Base-by-base conservation (phyloP, 2,329 filamentous ascomycete genomes). In the Penicillium aurantiogriseum region DNA sequence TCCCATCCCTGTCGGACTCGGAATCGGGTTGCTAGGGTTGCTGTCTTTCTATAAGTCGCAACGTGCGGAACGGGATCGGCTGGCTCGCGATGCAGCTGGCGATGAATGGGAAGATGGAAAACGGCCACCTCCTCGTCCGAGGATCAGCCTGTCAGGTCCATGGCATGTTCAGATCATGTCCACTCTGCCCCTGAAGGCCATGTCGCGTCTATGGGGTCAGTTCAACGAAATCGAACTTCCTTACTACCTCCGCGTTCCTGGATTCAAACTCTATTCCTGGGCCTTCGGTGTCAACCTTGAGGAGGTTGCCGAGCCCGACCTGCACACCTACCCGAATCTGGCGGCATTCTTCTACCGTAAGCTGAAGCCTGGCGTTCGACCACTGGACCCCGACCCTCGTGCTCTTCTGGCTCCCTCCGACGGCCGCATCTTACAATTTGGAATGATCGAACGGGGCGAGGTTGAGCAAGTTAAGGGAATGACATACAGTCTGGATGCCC, bases 381-480 rank as follows among this genome's bases (percentile, higher is more conserved):
- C 92, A 1, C 81, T 99, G 15, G 91, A 97, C 69, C 85, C 90
- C 2, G 86, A 93, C 65, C 84, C 85, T 1, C 88, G 90, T 69
- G 89, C 91, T 10, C 78, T 99, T 5, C 79, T 97, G 8, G 94
- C 91, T 0, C 95, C 94, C 1, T 86, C 94, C 5, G 94, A 99
- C 73, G 94, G 94, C 46, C 89, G 89, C 62, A 84, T 99, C 45
- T 84, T 99, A 27, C 93, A 97, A 68, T 97, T 92, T 67, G 94
- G 94, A 11, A 87, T 87, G 66, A 97, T 99, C 56, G 89, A 95
- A 69, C 87, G 92, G 68, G 92, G 93, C 47, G 91, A 97, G 70
- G 95, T 99, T 43, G 94, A 99, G 74, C 94, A 99, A 77, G 93
- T 99, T 63, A 99, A 99, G 77, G 94, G 94, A 59, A 94, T 99